Percentiles rank a stretch among this genome's conserved stretches.
Evolutionary conservation across 371 early-diverging fungal species (phyloP).

Genomic region (Zychaea mexicana): DNA sequence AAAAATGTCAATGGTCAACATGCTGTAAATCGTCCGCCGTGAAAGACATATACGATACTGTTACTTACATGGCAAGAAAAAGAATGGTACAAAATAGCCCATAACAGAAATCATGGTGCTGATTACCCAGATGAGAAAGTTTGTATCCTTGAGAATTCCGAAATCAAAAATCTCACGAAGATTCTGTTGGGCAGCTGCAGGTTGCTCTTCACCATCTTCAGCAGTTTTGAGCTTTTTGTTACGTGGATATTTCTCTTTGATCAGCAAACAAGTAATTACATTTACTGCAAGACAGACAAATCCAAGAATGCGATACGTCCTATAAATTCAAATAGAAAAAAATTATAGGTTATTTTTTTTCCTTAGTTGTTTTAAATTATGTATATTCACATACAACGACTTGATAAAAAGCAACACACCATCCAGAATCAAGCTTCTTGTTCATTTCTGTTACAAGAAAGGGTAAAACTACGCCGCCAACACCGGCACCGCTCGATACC

Average conservation of each 20-base stretch:
- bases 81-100: constrained; percentile 35
- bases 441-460: constrained; percentile 65
- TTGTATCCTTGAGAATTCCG: constrained; percentile 8
- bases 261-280: constrained; percentile 17
- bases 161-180: constrained; percentile 19
- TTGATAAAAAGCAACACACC: constrained; percentile 27
- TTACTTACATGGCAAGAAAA: constrained; percentile 26
- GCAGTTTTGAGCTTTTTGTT: background rate
- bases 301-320: constrained; percentile 24
- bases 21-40: too few species aligned
- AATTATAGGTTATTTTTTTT: background rate
- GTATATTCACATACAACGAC: too few species aligned
- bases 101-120: constrained; percentile 26
- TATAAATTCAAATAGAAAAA: background rate
- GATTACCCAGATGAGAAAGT: constrained; percentile 14
- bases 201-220: constrained; percentile 11
- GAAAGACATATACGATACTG: too few species aligned
- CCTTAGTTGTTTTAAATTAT: too few species aligned
- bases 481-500: constrained; percentile 75
- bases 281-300: constrained; percentile 13
- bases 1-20: too few species aligned
- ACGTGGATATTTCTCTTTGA: constrained; percentile 22
- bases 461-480: constrained; percentile 76
- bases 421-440: constrained; percentile 52
- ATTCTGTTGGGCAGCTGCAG: background rate